phyloP scores from a whole-genome alignment of 2,329 filamentous ascomycete genomes.

The Fusarium chaquense region DNA sequence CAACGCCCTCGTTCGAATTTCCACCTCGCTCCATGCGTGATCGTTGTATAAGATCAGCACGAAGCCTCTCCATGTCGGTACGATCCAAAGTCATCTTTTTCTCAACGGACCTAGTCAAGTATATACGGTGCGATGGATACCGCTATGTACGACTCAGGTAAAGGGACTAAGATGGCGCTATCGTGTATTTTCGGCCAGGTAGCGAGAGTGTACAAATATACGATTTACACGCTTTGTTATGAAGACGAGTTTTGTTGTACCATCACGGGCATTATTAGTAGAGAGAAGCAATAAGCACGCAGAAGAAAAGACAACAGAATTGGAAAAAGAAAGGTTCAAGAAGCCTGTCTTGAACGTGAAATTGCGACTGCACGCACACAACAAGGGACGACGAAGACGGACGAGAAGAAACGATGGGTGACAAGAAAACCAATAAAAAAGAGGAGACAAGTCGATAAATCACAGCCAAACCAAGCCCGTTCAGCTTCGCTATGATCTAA shows the following conservation, averaged over 20 bases:
- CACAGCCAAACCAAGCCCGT: slow-evolving; percentile 3
- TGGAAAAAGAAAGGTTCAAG: slow-evolving; percentile 28
- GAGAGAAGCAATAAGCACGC: slow-evolving; percentile 3
- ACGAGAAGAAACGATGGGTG: slow-evolving; percentile 15
- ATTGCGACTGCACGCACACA: slow-evolving; percentile 16
- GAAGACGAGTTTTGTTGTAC: slow-evolving; percentile 18
- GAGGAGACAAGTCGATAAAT: slow-evolving; percentile 35
- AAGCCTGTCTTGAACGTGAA: slow-evolving; percentile 37
- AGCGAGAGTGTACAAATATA: slow-evolving; percentile 16
- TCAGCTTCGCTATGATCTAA: slow-evolving; percentile 38
- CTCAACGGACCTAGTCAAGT: slow-evolving; percentile 3
- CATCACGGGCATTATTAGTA: slow-evolving; percentile 34
- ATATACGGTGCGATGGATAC: slow-evolving; percentile 18
- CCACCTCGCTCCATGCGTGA: slow-evolving; percentile 48
- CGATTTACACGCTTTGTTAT: slow-evolving; percentile 24
- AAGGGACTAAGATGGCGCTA: slow-evolving; percentile 31
- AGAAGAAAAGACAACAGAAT: slow-evolving; percentile 1
- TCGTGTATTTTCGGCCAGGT: slow-evolving; percentile 30
- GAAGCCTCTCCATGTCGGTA: slow-evolving; percentile 50
- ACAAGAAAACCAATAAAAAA: slow-evolving; percentile 39
- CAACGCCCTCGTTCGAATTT: slow-evolving; percentile 19
- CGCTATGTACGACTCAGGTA: slow-evolving; percentile 26
- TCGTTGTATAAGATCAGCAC: slow-evolving; percentile 51
- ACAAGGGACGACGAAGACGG: slow-evolving; percentile 30
- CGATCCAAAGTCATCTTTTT: slow-evolving; percentile 41